These are phyloP conservation scores for Buddleja alternifolia DNA, from an alignment of 257 asterid species.

Conservation along the genomic window DNA sequence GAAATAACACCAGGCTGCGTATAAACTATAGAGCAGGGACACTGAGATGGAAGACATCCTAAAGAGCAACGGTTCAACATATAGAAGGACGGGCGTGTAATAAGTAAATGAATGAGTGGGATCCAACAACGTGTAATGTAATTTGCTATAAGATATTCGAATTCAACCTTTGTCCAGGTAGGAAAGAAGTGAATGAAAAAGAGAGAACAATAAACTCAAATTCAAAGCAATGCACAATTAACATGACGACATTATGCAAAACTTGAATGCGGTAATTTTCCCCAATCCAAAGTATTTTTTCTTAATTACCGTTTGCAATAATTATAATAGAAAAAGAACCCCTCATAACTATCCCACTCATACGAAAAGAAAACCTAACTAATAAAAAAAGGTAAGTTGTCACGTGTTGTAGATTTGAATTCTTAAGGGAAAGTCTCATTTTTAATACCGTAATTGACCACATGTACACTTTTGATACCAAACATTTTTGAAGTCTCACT, in stretches of 20 bases:
- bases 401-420: background rate
- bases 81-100: background rate
- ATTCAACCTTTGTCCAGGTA: slow-evolving; percentile 6
- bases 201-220: background rate
- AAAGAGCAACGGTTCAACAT: background rate
- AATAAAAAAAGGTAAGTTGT: background rate
- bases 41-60: background rate
- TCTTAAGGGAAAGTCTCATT: no score
- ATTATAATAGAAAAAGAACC: background rate
- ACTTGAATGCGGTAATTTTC: background rate
- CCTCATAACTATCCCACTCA: background rate
- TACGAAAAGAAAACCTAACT: background rate
- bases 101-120: slow-evolving; percentile 17
- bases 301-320: background rate
- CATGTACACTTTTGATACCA: no score
- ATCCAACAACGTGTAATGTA: slow-evolving; percentile 8
- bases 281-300: background rate
- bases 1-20: background rate
- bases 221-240: background rate
- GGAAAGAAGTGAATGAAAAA: background rate
- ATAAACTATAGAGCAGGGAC: slow-evolving; percentile 7
- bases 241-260: background rate
- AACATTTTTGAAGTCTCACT: no score
- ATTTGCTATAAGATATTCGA: slow-evolving; percentile 16
- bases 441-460: no score